Evolutionary conservation across 202 grass and related monocot genomes (phyloP).

Genomic region (Panicum hallii): DNA sequence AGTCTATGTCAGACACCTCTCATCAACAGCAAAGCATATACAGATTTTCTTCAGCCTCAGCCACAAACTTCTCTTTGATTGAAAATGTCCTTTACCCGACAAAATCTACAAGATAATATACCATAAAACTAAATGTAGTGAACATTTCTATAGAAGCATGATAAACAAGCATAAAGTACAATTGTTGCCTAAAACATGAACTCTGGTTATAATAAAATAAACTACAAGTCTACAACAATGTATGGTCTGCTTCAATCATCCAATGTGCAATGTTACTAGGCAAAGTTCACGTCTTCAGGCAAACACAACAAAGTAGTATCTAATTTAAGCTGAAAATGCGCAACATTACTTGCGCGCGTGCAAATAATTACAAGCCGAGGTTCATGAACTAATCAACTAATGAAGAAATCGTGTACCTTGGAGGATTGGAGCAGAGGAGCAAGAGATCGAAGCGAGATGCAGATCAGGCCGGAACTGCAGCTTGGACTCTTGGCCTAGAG

Average conservation of each 20-base stretch:
- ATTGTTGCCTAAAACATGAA: neutral
- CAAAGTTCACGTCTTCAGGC: too few species aligned
- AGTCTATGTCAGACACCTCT: constrained; percentile 41
- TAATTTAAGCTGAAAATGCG: too few species aligned
- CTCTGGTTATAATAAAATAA: neutral
- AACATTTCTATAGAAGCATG: constrained; percentile 6
- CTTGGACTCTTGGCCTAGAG: too few species aligned
- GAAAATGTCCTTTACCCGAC: neutral
- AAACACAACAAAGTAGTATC: too few species aligned
- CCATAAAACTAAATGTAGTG: constrained; percentile 9
- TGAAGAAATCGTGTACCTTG: too few species aligned
- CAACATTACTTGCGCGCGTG: too few species aligned
- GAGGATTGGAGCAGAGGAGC: too few species aligned
- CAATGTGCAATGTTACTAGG: too few species aligned
- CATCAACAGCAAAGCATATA: constrained; percentile 38
- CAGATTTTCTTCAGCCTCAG: constrained; percentile 32
- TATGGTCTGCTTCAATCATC: neutral
- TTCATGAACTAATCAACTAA: too few species aligned
- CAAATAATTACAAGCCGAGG: too few species aligned
- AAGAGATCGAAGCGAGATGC: too few species aligned
- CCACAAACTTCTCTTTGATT: constrained; percentile 8
- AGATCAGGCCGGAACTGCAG: too few species aligned
- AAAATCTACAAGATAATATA: constrained; percentile 36
- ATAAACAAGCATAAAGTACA: neutral
- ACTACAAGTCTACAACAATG: neutral